These are phyloP conservation scores for Phaeodactylum tricornutum DNA, from an alignment of 108 stramenopile genomes.

Conservation along the genomic window DNA sequence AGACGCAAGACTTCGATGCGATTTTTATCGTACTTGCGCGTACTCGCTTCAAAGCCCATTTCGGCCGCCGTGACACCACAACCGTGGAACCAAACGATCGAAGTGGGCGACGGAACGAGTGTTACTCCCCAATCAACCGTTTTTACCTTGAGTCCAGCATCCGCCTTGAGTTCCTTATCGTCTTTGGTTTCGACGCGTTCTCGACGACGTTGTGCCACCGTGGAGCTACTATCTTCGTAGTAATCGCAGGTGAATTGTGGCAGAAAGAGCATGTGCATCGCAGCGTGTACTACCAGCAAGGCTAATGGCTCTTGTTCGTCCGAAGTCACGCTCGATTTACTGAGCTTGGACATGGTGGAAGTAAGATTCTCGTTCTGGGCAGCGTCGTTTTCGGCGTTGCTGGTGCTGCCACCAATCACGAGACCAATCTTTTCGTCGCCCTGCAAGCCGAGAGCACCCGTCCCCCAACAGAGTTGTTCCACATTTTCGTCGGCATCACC, in stretches of 20 bases:
- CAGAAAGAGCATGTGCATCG: conserved; percentile 90
- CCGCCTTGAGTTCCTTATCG: conserved; percentile 41
- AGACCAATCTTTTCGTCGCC: conserved; percentile 47
- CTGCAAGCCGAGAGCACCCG: conserved; percentile 16
- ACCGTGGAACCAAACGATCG: conserved; percentile 71
- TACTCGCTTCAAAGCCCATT: conserved; percentile 29
- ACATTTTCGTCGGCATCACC: conserved; percentile 66
- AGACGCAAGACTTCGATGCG: conserved; percentile 91
- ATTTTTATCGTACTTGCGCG: conserved; percentile 85
- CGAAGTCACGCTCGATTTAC: conserved; percentile 19
- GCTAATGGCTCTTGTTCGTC: conserved; percentile 84
- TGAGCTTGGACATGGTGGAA: conserved; percentile 3
- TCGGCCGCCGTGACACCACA: conserved; percentile 37
- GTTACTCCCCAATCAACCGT: conserved; percentile 39
- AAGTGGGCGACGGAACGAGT: conserved; percentile 42
- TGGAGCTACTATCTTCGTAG: conserved; percentile 53
- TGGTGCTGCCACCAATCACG: conserved; percentile 25
- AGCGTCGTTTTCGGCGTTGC: conserved; percentile 7
- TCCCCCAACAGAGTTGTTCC: conserved; percentile 79
- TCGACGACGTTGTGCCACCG: conserved; percentile 5
- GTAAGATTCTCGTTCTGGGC: background rate
- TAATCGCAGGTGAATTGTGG: conserved; percentile 90
- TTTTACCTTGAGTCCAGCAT: conserved; percentile 46
- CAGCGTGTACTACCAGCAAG: conserved; percentile 81
- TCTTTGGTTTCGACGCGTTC: conserved; percentile 21